These are phyloP conservation scores for Hordeum vulgare DNA, from an alignment of 176 grass and related monocot species.

Conservation along the genomic window MorexV3_pseudomolecules_assembly NC_058518.1:449214905-449215404, in stretches of 20 bases:
- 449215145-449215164: neutral
- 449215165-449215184: neutral
- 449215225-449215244: neutral
- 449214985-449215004: slow-evolving; percentile 19
- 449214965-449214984: slow-evolving; percentile 2
- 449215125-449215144: neutral
- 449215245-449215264: neutral
- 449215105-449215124: neutral
- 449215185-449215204: neutral
- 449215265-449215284: slow-evolving; percentile 30
- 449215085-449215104: neutral
- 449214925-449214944: neutral
- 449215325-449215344: slow-evolving; percentile 57
- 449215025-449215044: slow-evolving; percentile 13
- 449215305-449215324: slow-evolving; percentile 51
- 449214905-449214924: slow-evolving; percentile 13
- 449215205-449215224: neutral
- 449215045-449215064: neutral
- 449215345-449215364: slow-evolving; percentile 64
- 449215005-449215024: slow-evolving; percentile 26
- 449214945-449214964: slow-evolving; percentile 10
- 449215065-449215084: neutral
- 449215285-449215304: slow-evolving; percentile 39
- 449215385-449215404: slow-evolving; percentile 46
- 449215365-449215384: slow-evolving; percentile 40